phyloP scores from a whole-genome alignment of 352 stramenopile species.

The Globisporangium carolinianum region DNA sequence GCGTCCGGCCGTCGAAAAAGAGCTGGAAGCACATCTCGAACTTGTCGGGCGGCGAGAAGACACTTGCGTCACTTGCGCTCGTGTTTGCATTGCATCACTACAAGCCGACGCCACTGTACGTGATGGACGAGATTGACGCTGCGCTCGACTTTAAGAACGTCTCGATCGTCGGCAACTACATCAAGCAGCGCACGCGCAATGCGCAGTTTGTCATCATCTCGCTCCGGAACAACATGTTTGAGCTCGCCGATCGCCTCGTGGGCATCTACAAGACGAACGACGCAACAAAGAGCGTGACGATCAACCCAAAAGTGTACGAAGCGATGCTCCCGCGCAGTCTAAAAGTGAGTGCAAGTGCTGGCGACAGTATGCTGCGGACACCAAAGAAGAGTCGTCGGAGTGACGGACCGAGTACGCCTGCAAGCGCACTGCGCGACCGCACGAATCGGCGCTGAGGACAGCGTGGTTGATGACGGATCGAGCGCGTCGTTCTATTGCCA shows the following conservation, averaged over 20 bases:
- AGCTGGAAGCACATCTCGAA: slow-evolving; percentile 99
- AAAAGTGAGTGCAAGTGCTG: too few relatives aligned
- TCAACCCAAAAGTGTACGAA: slow-evolving; percentile 93
- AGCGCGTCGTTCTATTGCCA: background rate
- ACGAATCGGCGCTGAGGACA: slow-evolving; percentile 29
- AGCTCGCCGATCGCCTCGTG: slow-evolving; percentile 97
- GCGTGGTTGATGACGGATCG: background rate
- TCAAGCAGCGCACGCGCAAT: slow-evolving; percentile 99
- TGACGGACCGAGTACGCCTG: slow-evolving; percentile 4
- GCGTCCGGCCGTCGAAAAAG: slow-evolving; percentile 98
- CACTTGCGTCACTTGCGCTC: slow-evolving; percentile 96
- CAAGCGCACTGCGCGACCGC: slow-evolving; percentile 25
- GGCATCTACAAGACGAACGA: slow-evolving; percentile 99
- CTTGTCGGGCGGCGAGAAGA: slow-evolving; percentile 98
- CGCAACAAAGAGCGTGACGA: slow-evolving; percentile 98
- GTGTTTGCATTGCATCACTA: slow-evolving; percentile 99
- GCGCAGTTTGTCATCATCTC: slow-evolving; percentile 99
- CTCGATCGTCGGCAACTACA: slow-evolving; percentile 99
- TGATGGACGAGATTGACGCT: slow-evolving; percentile 96
- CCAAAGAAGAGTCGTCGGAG: slow-evolving; percentile 13
- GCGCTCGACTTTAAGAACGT: slow-evolving; percentile 99
- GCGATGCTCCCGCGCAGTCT: slow-evolving; percentile 15
- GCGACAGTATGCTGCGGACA: slow-evolving; percentile 5
- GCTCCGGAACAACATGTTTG: slow-evolving; percentile 99
- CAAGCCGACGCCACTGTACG: slow-evolving; percentile 99